Base-by-base conservation (phyloP, 108 stramenopile genomes). In the Cyclotella kingstonii region DNA sequence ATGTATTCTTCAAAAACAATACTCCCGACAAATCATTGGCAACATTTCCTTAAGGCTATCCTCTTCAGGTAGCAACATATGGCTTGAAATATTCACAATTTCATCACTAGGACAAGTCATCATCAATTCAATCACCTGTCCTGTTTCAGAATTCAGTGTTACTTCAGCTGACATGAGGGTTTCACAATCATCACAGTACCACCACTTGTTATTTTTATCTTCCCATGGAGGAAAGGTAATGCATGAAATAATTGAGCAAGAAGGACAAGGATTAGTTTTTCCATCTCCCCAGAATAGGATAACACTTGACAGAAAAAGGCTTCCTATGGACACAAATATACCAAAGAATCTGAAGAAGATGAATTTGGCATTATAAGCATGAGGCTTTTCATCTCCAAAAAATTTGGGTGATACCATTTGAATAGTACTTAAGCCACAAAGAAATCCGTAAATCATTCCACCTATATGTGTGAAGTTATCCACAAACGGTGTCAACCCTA, bases 121-220 rank as follows among this genome's bases (percentile, higher is more conserved):
- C 17, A 64, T 56, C 54, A 67, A 68, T 49, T 42, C 85, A 49
- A 49, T 70, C 48, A 50, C 88, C 52, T 69, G 83, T 66, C 60
- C 84, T 22, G 76, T 74, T 42, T 39, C 60, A 5, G 83, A 78
- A 47, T 77, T 55, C 9, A 78, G 48, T 36, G 84, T 61, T 19
- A 82, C 85, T 23, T 87, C 81, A 29, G 88, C 91, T n/a, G 82
- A 81, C 14, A 87, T 80, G 34, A 43, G 62, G 54, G 74, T 81
- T n/a, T n/a, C n/a, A 44, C 93, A 94, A 60, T 94, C 89, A 43
- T 94, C 93, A 61, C 93, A 94, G 39, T 91, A 91, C 93, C 93
- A 94, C 93, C 93, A 94, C 57, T 89, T 89, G 17, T 87, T 59
- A 54, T 66, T 47, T 7, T 76, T 46, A 8, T 63, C 69, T 3